phyloP scores from a whole-genome alignment of 306 rosid species.

The Vachellia collinsii region DNA sequence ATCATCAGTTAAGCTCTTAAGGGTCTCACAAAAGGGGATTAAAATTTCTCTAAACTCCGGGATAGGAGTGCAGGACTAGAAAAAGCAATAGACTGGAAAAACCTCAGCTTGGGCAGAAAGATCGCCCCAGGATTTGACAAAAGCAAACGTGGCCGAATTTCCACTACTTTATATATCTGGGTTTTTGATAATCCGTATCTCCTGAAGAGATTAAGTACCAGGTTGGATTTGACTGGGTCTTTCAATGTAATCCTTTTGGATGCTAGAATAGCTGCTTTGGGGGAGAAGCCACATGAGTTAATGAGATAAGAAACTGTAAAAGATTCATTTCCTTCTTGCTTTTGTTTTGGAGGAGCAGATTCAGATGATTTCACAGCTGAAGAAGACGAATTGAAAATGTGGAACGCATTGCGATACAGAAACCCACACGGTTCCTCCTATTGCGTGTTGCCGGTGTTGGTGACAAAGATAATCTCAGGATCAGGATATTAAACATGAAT shows the following conservation, averaged over 20 bases:
- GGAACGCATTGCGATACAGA: neutral
- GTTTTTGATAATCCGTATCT: conserved; percentile 33
- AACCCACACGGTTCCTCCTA: too few relatives aligned
- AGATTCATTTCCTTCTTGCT: neutral
- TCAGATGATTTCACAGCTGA: neutral
- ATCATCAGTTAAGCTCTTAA: too few relatives aligned
- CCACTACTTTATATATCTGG: conserved; percentile 32
- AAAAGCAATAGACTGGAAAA: conserved; percentile 36
- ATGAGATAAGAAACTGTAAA: conserved; percentile 40
- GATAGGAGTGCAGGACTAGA: neutral
- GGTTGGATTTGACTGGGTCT: conserved; percentile 8
- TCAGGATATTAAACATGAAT: too few relatives aligned
- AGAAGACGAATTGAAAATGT: neutral
- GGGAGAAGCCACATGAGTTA: conserved; percentile 41
- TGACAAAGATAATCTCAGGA: too few relatives aligned
- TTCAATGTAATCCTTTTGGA: conserved; percentile 3
- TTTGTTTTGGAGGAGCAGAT: neutral
- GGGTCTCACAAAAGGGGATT: neutral
- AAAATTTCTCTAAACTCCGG: too few relatives aligned
- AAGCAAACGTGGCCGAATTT: conserved; percentile 7
- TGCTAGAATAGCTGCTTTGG: conserved; percentile 30
- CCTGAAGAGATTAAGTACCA: conserved; percentile 30
- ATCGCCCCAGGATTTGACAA: conserved; percentile 27
- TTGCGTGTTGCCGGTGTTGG: too few relatives aligned
- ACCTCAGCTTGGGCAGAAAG: conserved; percentile 45